These are phyloP conservation scores for Cystofilobasidium capitatum DNA, from an alignment of 768 basidiomycete genomes.

Conservation along the genomic window DNA sequence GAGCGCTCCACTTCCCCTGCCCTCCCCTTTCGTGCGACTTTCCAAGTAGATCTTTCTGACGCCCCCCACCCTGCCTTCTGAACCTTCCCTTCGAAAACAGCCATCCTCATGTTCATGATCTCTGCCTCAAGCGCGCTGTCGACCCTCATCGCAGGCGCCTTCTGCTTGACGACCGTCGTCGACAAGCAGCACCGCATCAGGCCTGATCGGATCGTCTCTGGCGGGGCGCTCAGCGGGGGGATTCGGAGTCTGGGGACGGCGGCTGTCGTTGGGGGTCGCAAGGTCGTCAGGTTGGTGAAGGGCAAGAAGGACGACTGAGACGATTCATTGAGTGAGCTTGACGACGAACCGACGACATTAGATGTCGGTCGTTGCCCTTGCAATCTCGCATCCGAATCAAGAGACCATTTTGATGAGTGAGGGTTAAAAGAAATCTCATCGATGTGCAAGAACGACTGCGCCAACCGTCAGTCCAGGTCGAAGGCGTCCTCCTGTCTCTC, in stretches of 20 bases:
- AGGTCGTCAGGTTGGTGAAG: slow-evolving; percentile 11
- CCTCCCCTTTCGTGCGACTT: neutral
- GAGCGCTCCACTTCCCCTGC: neutral
- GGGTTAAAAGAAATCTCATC: no score
- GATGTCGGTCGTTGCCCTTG: no score
- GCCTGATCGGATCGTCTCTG: slow-evolving; percentile 36
- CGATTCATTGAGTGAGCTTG: neutral
- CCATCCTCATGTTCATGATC: slow-evolving; percentile 94
- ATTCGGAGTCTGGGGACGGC: slow-evolving; percentile 24
- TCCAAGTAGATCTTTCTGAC: neutral
- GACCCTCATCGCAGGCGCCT: slow-evolving; percentile 54
- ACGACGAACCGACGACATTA: no score
- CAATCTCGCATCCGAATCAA: no score
- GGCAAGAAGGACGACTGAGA: neutral
- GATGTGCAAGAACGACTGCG: no score
- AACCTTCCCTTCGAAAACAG: slow-evolving; percentile 24
- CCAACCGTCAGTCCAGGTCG: no score
- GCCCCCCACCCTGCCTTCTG: neutral
- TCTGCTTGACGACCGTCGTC: slow-evolving; percentile 54
- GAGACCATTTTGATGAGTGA: no score
- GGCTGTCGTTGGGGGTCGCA: slow-evolving; percentile 29
- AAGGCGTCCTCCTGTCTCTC: no score
- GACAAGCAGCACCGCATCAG: slow-evolving; percentile 45
- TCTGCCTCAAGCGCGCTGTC: slow-evolving; percentile 65
- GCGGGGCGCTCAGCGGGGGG: slow-evolving; percentile 33